Evolutionary conservation across 2,329 filamentous ascomycete genomes (phyloP).

Genomic region (Hypomyces perniciosus): DNA sequence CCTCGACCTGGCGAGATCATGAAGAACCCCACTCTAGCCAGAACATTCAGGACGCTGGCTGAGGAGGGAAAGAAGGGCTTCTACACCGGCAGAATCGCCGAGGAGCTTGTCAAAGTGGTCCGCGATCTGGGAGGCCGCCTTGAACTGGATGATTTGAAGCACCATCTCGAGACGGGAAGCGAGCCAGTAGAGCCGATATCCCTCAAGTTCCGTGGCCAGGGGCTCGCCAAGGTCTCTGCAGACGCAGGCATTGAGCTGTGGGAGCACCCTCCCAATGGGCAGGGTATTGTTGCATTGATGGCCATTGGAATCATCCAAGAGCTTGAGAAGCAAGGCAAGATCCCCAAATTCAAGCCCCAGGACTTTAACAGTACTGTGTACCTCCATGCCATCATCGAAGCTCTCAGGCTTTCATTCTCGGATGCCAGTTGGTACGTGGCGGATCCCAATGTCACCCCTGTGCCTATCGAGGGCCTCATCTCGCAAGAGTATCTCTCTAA

Average conservation of each 20-base stretch:
- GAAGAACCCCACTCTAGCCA: slow-evolving; percentile 74
- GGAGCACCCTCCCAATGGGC: slow-evolving; percentile 96
- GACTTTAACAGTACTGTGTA: slow-evolving; percentile 80
- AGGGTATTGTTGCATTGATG: slow-evolving; percentile 93
- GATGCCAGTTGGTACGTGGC: slow-evolving; percentile 88
- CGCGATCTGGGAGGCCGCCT: slow-evolving; percentile 70
- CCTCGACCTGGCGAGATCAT: slow-evolving; percentile 81
- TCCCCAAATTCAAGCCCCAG: slow-evolving; percentile 60
- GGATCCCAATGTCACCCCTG: slow-evolving; percentile 65
- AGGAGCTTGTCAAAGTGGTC: slow-evolving; percentile 74
- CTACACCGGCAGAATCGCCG: slow-evolving; percentile 77
- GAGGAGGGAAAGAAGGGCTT: slow-evolving; percentile 83
- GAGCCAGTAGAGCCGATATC: slow-evolving; percentile 84
- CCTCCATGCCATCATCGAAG: slow-evolving; percentile 82
- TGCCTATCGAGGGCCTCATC: slow-evolving; percentile 66
- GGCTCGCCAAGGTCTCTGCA: slow-evolving; percentile 21
- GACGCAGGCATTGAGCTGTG: slow-evolving; percentile 68
- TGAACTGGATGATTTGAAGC: slow-evolving; percentile 70
- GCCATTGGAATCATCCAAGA: slow-evolving; percentile 86
- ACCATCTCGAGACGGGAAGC: slow-evolving; percentile 62
- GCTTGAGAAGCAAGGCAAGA: slow-evolving; percentile 68
- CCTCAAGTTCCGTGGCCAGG: slow-evolving; percentile 67
- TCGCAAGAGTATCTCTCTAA: slow-evolving; percentile 67
- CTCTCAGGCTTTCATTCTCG: slow-evolving; percentile 81
- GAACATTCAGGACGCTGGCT: slow-evolving; percentile 74